Base-by-base conservation (phyloP, 2,329 filamentous ascomycete species). In the Tolypocladium paradoxum region DNA sequence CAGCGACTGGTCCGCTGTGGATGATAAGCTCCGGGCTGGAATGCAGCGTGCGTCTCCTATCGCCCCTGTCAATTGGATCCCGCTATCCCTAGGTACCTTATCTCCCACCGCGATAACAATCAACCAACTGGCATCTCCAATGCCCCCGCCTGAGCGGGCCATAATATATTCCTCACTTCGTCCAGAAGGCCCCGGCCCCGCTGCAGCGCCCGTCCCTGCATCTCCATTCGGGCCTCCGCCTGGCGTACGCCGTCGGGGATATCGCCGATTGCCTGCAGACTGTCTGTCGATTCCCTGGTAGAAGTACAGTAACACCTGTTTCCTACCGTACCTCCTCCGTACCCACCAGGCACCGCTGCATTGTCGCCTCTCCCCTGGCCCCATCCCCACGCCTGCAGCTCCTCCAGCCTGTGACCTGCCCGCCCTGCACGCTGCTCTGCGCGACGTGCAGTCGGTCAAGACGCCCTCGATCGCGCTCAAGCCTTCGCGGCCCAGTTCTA, bases 371-470 rank as follows among this genome's bases (percentile, higher is more conserved):
- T 45, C n/a, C 7, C 40, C 29, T 7, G n/a, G n/a, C 29, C 40
- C 43, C 43, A 43, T 46, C 18, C 43, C 12, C 11, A 34, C 8
- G 14, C 24, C 35, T 49, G 47, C 48, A 49, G 33, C 48, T 29
- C 8, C 33, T 9, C 20, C 48, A n/a, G 33, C 34, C 22, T 48
- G 51, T 53, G 51, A 53, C 48, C 48, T 37, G 22, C 24, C 34
- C 12, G 34, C 31, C 35, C 48, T 49, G 48, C 48, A 37, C n/a
- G n/a, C 22, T 27, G n/a, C 4, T 6, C 48, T 49, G 48, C 48
- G 48, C 48, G 24, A 27, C 12, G 22, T 49, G 51, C 51, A 53
- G 51, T 48, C 51, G 51, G 51, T 53, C 51, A 53, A 49, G 36
- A 43, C 34, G 43, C 18, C 43, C 4, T 7, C 27, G 12, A 27